Evolutionary conservation across 106 monocot species (phyloP).

Genomic region (Acorus calamus): DNA sequence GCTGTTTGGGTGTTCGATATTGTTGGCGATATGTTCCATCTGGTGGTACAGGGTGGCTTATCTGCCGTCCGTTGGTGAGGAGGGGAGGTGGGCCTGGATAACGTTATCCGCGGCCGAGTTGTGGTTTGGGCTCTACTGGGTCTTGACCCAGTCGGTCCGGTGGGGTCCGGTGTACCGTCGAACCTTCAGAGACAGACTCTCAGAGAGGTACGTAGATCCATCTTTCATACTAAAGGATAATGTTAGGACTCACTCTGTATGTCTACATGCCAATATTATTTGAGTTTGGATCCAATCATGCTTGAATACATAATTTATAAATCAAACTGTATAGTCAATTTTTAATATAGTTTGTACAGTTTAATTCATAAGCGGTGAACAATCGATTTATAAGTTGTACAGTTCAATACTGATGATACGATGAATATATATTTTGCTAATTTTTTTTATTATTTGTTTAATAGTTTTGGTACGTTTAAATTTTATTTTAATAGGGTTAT

Average conservation of each 20-base stretch:
- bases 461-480: too few species aligned
- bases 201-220: constrained; percentile 3
- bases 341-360: too few species aligned
- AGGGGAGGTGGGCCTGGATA: constrained; percentile 26
- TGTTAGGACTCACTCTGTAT: not conserved
- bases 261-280: not conserved
- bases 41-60: constrained; percentile 34
- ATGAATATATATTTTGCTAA: too few species aligned
- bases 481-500: too few species aligned
- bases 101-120: constrained; percentile 31
- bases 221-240: too few species aligned
- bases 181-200: constrained; percentile 21
- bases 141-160: constrained; percentile 24
- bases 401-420: too few species aligned
- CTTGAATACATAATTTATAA: too few species aligned
- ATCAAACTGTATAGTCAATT: too few species aligned
- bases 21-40: constrained; percentile 18
- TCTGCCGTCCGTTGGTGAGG: constrained; percentile 2
- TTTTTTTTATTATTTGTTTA: too few species aligned
- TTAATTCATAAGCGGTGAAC: too few species aligned
- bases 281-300: too few species aligned
- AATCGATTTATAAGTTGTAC: too few species aligned
- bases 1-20: constrained; percentile 22
- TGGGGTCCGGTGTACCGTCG: constrained; percentile 33
- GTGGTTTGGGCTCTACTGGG: constrained; percentile 50